Percentiles rank a stretch among this genome's conserved stretches.
phyloP scores from a whole-genome alignment of 108 stramenopile genomes.

The Craspedostauros australis region DNA sequence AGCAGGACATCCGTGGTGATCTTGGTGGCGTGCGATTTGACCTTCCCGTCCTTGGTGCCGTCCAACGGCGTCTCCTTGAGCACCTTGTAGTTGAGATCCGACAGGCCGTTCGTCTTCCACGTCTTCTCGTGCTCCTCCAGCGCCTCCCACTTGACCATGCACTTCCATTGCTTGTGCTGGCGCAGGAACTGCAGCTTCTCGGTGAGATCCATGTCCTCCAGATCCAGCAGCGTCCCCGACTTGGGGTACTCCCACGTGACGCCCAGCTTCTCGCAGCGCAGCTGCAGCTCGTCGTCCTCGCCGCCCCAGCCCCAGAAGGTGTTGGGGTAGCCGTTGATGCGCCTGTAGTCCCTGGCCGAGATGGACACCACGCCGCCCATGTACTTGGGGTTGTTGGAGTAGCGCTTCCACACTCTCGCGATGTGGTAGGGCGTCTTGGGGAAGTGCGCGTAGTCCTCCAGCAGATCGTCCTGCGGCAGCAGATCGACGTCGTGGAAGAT shows the following conservation, averaged over 20 bases:
- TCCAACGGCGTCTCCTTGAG: conserved; percentile 41
- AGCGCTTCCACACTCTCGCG: conserved; percentile 95
- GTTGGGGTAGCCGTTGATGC: conserved; percentile 94
- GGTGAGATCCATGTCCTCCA: conserved; percentile 70
- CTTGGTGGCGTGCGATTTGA: conserved; percentile 52
- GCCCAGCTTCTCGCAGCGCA: conserved; percentile 62
- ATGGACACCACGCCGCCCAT: conserved; percentile 96
- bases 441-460: conserved; percentile 69
- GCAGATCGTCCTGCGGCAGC: conserved; percentile 74
- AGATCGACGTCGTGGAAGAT: conserved; percentile 99
- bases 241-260: conserved; percentile 63
- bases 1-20: conserved; percentile 88
- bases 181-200: conserved; percentile 73
- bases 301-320: conserved; percentile 99
- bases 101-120: conserved; percentile 88
- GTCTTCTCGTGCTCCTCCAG: conserved; percentile 89
- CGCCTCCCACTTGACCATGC: conserved; percentile 95
- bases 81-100: conserved; percentile 76
- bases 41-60: conserved; percentile 3
- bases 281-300: conserved; percentile 98
- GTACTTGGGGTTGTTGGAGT: conserved; percentile 95
- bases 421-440: conserved; percentile 90
- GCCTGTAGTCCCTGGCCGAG: conserved; percentile 68
- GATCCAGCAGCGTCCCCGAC: conserved; percentile 49
- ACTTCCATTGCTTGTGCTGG: conserved; percentile 89